Conservation (phyloP, 768 basidiomycete species). For the Dioszegia aurantiaca region DNA sequence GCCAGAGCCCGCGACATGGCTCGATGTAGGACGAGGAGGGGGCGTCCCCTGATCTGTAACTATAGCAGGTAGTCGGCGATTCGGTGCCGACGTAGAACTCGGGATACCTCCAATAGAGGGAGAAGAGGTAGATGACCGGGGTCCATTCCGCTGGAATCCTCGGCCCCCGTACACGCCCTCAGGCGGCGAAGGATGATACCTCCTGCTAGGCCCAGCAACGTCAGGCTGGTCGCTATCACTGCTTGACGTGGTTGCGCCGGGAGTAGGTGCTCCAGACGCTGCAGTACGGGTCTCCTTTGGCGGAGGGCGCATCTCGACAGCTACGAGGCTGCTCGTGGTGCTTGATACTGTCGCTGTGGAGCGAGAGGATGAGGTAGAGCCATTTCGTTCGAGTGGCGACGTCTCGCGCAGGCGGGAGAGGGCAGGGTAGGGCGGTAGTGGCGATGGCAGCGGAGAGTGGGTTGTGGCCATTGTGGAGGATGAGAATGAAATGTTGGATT, state of each 20-base stretch:
- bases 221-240: background rate
- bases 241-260: slow-evolving; percentile 13
- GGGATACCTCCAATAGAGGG: background rate
- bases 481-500: background rate
- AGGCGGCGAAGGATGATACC: slow-evolving; percentile 3
- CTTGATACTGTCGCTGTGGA: slow-evolving; percentile 39
- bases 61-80: slow-evolving; percentile 6
- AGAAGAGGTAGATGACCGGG: slow-evolving; percentile 13
- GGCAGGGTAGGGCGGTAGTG: slow-evolving; percentile 9
- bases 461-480: background rate
- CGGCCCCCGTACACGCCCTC: slow-evolving; percentile 18
- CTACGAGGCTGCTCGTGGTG: slow-evolving; percentile 45
- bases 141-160: slow-evolving; percentile 29
- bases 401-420: slow-evolving; percentile 14
- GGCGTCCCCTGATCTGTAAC: slow-evolving; percentile 3
- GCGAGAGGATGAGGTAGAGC: slow-evolving; percentile 42
- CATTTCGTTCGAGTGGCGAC: slow-evolving; percentile 35
- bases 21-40: background rate
- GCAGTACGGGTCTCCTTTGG: slow-evolving; percentile 46
- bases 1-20: slow-evolving; percentile 6
- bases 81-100: background rate
- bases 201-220: background rate
- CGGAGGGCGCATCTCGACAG: slow-evolving; percentile 49
- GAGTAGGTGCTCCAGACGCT: slow-evolving; percentile 23
- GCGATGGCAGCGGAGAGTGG: slow-evolving; percentile 6